Percentiles rank a stretch among this genome's conserved stretches.
phyloP scores from a whole-genome alignment of 1,284 basidiomycete genomes.

The Dichomitus squalens region DNA sequence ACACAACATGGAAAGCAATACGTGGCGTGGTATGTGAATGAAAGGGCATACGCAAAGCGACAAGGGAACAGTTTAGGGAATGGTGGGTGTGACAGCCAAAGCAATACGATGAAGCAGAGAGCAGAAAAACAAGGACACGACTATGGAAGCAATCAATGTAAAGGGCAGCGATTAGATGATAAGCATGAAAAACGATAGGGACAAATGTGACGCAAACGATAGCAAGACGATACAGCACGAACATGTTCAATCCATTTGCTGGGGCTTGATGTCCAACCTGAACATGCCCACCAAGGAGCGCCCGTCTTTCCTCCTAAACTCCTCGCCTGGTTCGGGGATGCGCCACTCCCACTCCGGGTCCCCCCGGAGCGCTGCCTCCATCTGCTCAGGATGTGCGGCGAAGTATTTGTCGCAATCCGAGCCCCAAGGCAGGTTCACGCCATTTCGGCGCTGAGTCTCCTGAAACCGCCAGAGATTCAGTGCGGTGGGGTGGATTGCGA shows the following conservation, averaged over 20 bases:
- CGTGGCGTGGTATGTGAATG: too few relatives aligned
- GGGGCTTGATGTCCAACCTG: constrained; percentile 6
- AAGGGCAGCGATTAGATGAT: too few relatives aligned
- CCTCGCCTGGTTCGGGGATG: constrained; percentile 6
- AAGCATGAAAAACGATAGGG: neutral
- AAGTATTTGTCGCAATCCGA: constrained; percentile 10
- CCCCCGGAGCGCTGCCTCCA: constrained; percentile 6
- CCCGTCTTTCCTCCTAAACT: constrained; percentile 5
- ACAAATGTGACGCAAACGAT: neutral
- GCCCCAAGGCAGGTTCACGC: neutral
- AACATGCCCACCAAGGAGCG: constrained; percentile 13
- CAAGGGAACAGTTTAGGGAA: too few relatives aligned
- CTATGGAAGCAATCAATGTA: too few relatives aligned
- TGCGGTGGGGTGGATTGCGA: constrained; percentile 7
- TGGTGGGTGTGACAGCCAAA: too few relatives aligned
- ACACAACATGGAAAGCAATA: too few relatives aligned
- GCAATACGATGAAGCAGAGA: too few relatives aligned
- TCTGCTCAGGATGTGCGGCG: constrained; percentile 15
- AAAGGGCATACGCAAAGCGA: too few relatives aligned
- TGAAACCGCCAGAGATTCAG: constrained; percentile 12
- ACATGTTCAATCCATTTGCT: neutral
- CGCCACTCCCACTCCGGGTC: constrained; percentile 13
- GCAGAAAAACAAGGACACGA: too few relatives aligned
- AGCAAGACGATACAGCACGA: neutral
- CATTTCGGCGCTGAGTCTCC: constrained; percentile 7